Percentiles rank a stretch among this genome's conserved stretches.
phyloP scores from a whole-genome alignment of 768 basidiomycete species.

The Imleria badia region DNA sequence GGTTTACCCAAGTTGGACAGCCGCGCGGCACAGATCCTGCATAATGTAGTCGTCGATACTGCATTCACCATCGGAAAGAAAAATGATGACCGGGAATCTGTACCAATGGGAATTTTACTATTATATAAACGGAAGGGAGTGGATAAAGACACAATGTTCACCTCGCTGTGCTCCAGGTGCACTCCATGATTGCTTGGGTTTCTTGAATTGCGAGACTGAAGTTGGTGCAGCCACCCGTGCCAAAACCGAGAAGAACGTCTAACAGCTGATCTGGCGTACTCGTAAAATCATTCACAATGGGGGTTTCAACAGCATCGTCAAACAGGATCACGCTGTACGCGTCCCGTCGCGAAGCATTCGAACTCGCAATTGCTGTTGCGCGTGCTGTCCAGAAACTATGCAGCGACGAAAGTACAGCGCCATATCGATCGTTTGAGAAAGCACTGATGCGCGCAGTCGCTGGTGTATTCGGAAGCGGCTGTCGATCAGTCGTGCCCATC shows the following conservation, averaged over 20 bases:
- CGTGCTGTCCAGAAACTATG: constrained; percentile 58
- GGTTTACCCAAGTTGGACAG: constrained; percentile 44
- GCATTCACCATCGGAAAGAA: constrained; percentile 51
- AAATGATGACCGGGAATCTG: constrained; percentile 35
- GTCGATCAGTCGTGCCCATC: constrained; percentile 43
- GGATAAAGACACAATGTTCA: constrained; percentile 29
- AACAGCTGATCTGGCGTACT: constrained; percentile 48
- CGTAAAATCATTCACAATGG: constrained; percentile 45
- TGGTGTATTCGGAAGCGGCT: constrained; percentile 46
- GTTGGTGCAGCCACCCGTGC: constrained; percentile 40
- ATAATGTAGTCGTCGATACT: constrained; percentile 36
- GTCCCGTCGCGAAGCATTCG: constrained; percentile 41
- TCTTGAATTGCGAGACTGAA: no score
- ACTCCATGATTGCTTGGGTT: no score
- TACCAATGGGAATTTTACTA: neutral
- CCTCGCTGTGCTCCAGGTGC: no score
- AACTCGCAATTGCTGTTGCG: constrained; percentile 33
- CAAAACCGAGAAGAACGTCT: constrained; percentile 33
- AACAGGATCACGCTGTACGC: constrained; percentile 61
- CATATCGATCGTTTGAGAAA: constrained; percentile 47
- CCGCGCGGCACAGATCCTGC: constrained; percentile 11
- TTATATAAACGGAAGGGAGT: neutral
- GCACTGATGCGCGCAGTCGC: constrained; percentile 36
- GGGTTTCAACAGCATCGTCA: constrained; percentile 17
- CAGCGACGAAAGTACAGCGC: constrained; percentile 58